Evolutionary conservation across 163 green algal species (phyloP), one percentile per base, ranked within the genome.

Genomic region (Coccomyxa subellipsoidea): DNA sequence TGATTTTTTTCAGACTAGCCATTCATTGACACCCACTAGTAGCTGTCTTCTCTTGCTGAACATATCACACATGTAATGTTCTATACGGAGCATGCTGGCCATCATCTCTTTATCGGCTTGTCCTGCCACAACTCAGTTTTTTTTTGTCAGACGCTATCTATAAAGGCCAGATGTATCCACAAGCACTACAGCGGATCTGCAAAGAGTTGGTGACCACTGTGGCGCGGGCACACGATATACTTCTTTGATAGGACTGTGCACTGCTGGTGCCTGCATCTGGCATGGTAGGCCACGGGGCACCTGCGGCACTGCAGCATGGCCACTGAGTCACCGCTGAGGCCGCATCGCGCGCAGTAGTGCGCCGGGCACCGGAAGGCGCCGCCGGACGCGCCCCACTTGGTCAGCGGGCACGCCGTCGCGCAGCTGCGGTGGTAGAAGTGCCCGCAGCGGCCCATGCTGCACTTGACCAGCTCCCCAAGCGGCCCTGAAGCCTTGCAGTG

Each of bases 281-380:
- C 4, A 35, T 92, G 88, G 79, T 82, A 92, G 40, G 77, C 85
- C 2, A 38, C 38, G 31, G 80, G 69, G 78, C 88, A 92, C 27
- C 80, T 77, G 38, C 85, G 81, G 81, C 88, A 92, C 29, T 82
- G 84, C 69, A 90, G 80, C 76, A 89, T 88, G 23, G 81, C 76
- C 0, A 86, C 53, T 15, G 82, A 85, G 53, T 88, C 85, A 18
- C 87, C 88, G 71, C 81, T 83, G 59, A 78, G 72, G 31, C 83
- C 86, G 66, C 87, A 91, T 8, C 71, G 32, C 0, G 76, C 66
- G 40, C 88, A 90, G 77, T 84, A 91, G 84, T 92, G 88, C 71
- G 84, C 59, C 5, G 87, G 81, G 83, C 88, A 91, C 36, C 84
- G 76, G 7, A 88, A 80, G 34, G 8, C 53, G 47, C 79, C 32